Evolutionary conservation across 192 early-diverging fungal species (phyloP), one percentile per base, ranked within the genome.

Genomic region (Coemansia sp.): DNA sequence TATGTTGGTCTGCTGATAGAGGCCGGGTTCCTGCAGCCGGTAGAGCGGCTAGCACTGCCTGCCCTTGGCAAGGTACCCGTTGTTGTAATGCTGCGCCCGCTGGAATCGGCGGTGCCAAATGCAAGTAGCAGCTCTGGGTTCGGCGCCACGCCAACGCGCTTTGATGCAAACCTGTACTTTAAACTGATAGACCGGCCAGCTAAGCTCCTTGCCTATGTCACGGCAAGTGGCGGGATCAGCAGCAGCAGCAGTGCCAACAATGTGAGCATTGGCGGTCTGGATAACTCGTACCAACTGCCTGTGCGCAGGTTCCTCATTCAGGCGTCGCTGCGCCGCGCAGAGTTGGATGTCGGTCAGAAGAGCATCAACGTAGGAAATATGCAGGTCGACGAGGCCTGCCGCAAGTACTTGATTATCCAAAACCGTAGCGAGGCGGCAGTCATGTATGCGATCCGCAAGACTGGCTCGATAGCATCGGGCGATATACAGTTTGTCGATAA

Each of bases 311-410:
- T 99, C 24, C 80, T 99, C 65, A 77, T 99, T 1, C 85, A 92
- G 33, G 85, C 88, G 8, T 83, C 88, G 4, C 78, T 97, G 18
- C 89, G 85, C 51, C 77, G 87, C 20, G 88, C 92, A 5, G 77
- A 89, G 32, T 91, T 99, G 81, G 93, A 94, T 32, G 67, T 99
- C 1, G 93, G 93, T 17, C 96, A 99, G 60, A 91, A 90, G 59
- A 90, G 94, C 67, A 96, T 96, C 73, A 97, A 97, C 47, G 95
- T 99, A 72, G 96, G 96, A 25, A 78, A 81, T 18, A 78, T 97
- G 46, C 91, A 96, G 62, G 85, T 85, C 35, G 90, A 92, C 60
- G 85, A 88, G 60, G 28, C 61, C 0, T 80, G 83, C 34, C 79
- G 89, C 33, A 90, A 87, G 33, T 95, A 95, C 62, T 82, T 85